Evolutionary conservation across 2,329 filamentous ascomycete species (phyloP), one percentile per base, ranked within the genome.

Genomic region (Madurella mycetomatis): DNA sequence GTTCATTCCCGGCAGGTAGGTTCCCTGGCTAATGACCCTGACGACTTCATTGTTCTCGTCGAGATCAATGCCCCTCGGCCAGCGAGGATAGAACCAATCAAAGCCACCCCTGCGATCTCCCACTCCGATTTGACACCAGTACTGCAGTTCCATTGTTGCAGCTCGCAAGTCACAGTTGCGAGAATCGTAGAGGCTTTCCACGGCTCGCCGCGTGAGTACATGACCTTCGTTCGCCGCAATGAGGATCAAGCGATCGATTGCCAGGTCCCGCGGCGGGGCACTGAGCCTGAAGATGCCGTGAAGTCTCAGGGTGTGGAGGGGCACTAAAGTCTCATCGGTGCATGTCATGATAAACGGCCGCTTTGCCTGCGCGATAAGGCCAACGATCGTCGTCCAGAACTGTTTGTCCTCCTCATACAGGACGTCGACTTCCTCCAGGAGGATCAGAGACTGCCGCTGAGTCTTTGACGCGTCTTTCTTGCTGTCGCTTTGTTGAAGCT

Each of bases 81-180:
- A 92, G 53, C 86, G 80, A 46, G 86, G 83, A 62, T 87, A 85
- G 63, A 95, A 89, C 92, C 95, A 99, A 64, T 92, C 88, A 43
- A 95, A 81, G 0, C 94, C 92, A 17, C 88, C 88, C 62, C 88
- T 88, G n/a, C 83, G 78, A 67, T 96, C 94, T 5, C 94, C 95
- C 9, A 99, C 84, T 0, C 87, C 90, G 71, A 97, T 91, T 68
- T 99, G 94, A 68, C 95, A 99, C 92, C 92, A 99, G 67, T 95
- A 94, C 67, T 95, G 86, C 30, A 99, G 79, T 57, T 97, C 91
- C 53, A 81, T 85, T 47, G 99, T 83, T 2, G 87, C 85, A 18
- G 86, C 90, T 51, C 94, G 85, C 12, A 99, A 73, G 67, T 99
- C 94, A 30, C 79, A 72, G 2, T 78, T 69, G 50, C 88, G 86